Conservation (phyloP, 345 rosid species). For the Gossypium raimondii region DNA sequence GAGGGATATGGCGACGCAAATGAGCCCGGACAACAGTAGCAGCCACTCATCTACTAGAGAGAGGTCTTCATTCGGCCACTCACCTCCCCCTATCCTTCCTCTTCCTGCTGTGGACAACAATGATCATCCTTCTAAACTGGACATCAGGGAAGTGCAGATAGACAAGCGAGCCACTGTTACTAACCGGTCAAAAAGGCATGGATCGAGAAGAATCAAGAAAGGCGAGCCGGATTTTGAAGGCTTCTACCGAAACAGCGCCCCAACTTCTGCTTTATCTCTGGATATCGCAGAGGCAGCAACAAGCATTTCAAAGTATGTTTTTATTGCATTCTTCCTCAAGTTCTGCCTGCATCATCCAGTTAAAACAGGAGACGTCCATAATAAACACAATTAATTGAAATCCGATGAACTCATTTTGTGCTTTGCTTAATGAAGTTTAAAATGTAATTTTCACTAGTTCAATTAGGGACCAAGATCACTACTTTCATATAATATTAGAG, state of each 20-base stretch:
- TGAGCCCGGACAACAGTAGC: slow-evolving; percentile 61
- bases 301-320: slow-evolving; percentile 55
- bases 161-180: slow-evolving; percentile 61
- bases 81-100: slow-evolving; percentile 38
- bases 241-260: slow-evolving; percentile 22
- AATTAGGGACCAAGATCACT: neutral
- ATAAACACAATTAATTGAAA: neutral
- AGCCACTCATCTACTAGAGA: slow-evolving; percentile 39
- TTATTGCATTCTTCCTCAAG: neutral
- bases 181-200: slow-evolving; percentile 52
- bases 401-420: neutral
- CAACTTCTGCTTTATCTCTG: slow-evolving; percentile 43
- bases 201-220: slow-evolving; percentile 38
- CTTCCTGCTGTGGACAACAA: slow-evolving; percentile 33
- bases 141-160: slow-evolving; percentile 74
- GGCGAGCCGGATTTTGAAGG: slow-evolving; percentile 40
- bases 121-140: slow-evolving; percentile 40
- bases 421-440: neutral
- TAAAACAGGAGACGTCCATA: neutral
- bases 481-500: neutral
- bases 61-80: slow-evolving; percentile 29
- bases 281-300: slow-evolving; percentile 57
- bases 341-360: neutral
- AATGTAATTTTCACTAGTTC: neutral
- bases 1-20: slow-evolving; percentile 93